Percentiles rank a stretch among this genome's conserved stretches.
phyloP scores from a whole-genome alignment of 2,329 filamentous ascomycete genomes.

The Macrophomina phaseolina region DNA sequence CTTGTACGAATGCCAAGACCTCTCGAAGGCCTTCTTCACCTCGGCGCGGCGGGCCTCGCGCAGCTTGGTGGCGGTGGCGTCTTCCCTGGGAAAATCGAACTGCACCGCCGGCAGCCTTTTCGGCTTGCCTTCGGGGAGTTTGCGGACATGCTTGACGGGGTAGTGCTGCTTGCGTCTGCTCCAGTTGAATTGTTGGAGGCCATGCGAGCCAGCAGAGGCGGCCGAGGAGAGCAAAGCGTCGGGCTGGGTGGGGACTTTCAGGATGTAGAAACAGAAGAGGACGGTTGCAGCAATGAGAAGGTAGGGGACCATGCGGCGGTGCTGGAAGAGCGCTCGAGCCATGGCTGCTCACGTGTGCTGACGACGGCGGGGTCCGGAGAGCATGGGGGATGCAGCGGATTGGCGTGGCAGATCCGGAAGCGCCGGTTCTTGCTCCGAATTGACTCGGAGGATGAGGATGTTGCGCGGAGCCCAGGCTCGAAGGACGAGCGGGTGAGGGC shows the following conservation, averaged over 20 bases:
- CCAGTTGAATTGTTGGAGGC: conserved; percentile 41
- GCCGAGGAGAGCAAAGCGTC: conserved; percentile 6
- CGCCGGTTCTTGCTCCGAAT: background rate
- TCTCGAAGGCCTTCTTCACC: conserved; percentile 51
- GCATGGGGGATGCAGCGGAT: background rate
- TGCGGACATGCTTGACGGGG: conserved; percentile 43
- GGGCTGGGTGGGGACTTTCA: conserved; percentile 41
- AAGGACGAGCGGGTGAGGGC: background rate
- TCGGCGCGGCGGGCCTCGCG: conserved; percentile 42
- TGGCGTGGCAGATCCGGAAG: background rate
- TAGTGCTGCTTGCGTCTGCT: conserved; percentile 47
- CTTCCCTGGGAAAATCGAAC: conserved; percentile 47
- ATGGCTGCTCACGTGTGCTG: conserved; percentile 34
- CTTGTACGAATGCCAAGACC: conserved; percentile 53
- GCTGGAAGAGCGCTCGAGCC: conserved; percentile 46
- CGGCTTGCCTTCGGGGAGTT: conserved; percentile 47
- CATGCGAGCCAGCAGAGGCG: conserved; percentile 35
- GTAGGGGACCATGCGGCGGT: conserved; percentile 44
- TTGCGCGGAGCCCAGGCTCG: background rate
- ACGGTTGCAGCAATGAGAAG: conserved; percentile 40
- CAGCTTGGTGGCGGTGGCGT: conserved; percentile 39
- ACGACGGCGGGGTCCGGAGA: background rate
- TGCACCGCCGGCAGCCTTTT: conserved; percentile 51
- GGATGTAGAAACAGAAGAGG: conserved; percentile 45
- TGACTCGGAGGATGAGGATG: background rate